Base-by-base conservation (phyloP, 2,329 filamentous ascomycete genomes). In the Colletotrichum sp. region DNA sequence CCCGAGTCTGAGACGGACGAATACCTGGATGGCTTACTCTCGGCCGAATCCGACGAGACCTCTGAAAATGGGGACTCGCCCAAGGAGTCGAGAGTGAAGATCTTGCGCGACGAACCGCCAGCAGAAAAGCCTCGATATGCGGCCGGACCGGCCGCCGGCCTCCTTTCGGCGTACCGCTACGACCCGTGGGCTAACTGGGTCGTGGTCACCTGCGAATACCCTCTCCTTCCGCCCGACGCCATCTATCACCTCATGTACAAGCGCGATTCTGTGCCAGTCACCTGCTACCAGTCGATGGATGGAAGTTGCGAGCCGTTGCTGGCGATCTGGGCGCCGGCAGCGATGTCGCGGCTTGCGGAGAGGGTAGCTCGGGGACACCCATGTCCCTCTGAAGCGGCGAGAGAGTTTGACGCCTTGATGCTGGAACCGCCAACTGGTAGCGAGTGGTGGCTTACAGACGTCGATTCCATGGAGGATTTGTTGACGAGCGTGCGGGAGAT, bases 221-320 rank as follows among this genome's bases (percentile, higher is more conserved):
- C 84, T 2, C 78, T 85, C 8, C 71, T 85, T 8, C 79, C 80
- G 0, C 65, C 75, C 5, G 65, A 78, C 4, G 79, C 81, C 10
- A 69, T 86, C 3, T 75, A 73, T n/a, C 79, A 80, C 18, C 78
- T 86, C 5, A 72, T 79, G 18, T n/a, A 72, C 5, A 78, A 79
- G 8, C 81, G 80, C 66, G 60, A 78, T 49, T 59, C 64, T 16
- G 59, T 71, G 55, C 79, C 81, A 1, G 78, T 86, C 26, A 85
- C 83, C 5, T 86, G 85, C 73, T 85, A 84, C 72, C 73, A 78
- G 3, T 83, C 84, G 36, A 67, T 32, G 0, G 75, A 81, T 8
- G 82, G 82, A 3, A 79, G 78, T 34, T 78, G 77, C 64, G 83
- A 86, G 79, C 85, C 85, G 5, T 77, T 86, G 9, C 67, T 86